phyloP scores from a whole-genome alignment of 2,329 filamentous ascomycete genomes.

The Xylariaceae sp. region DNA sequence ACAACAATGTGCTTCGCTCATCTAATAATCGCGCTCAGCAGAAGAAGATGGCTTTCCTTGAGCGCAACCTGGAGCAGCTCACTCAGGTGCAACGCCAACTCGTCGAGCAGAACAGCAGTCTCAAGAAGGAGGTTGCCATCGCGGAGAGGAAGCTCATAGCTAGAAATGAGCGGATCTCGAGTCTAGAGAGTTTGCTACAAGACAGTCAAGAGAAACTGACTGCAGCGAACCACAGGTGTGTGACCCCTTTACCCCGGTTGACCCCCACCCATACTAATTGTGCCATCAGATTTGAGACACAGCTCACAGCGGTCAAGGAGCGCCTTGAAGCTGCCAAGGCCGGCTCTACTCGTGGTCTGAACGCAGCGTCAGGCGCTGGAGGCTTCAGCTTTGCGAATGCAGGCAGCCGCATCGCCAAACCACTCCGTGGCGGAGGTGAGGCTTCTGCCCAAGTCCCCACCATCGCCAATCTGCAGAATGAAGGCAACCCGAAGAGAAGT shows the following conservation, averaged over 20 bases:
- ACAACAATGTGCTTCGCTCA: slow-evolving; percentile 94
- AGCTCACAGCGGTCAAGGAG: slow-evolving; percentile 96
- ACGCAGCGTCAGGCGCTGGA: slow-evolving; percentile 56
- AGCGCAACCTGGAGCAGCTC: slow-evolving; percentile 95
- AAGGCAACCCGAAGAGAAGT: slow-evolving; percentile 53
- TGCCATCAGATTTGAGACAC: slow-evolving; percentile 79
- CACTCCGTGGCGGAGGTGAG: slow-evolving; percentile 61
- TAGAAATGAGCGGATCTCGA: slow-evolving; percentile 93
- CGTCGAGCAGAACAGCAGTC: slow-evolving; percentile 92
- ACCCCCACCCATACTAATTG: slow-evolving; percentile 27
- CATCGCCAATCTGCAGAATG: slow-evolving; percentile 58
- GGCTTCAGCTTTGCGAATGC: slow-evolving; percentile 69
- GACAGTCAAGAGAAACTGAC: slow-evolving; percentile 99
- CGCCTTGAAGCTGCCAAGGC: slow-evolving; percentile 93
- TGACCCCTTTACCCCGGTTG: slow-evolving; percentile 23
- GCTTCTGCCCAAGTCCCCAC: slow-evolving; percentile 50
- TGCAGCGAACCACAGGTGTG: slow-evolving; percentile 93
- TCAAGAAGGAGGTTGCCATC: slow-evolving; percentile 99
- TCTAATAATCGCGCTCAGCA: slow-evolving; percentile 98
- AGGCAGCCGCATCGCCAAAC: slow-evolving; percentile 68
- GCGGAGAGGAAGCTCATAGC: slow-evolving; percentile 96
- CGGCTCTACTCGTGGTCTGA: slow-evolving; percentile 81
- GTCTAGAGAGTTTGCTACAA: slow-evolving; percentile 84
- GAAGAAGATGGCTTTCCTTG: slow-evolving; percentile 99
- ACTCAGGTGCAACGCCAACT: slow-evolving; percentile 97